Conservation (phyloP, 768 basidiomycete species). For the Mycena galericulata region DNA sequence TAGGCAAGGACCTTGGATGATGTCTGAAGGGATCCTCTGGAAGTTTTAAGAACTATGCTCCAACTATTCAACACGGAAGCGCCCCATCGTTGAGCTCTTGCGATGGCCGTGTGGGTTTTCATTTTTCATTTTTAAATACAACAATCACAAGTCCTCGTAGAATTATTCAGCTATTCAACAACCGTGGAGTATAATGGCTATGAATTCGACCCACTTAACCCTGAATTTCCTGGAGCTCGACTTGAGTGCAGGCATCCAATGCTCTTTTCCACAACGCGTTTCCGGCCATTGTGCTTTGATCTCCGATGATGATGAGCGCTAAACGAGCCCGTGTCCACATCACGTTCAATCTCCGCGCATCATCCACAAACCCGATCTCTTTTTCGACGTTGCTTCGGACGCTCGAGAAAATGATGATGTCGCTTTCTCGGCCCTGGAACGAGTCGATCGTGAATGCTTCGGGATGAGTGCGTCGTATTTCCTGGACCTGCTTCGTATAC, state of each 20-base stretch:
- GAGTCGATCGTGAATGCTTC: conserved; percentile 66
- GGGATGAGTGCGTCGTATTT: conserved; percentile 54
- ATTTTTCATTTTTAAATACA: too few species aligned
- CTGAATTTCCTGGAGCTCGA: conserved; percentile 17
- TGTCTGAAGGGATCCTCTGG: too few species aligned
- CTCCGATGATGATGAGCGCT: conserved; percentile 72
- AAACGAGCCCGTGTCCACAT: conserved; percentile 76
- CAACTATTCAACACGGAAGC: too few species aligned
- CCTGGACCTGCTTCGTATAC: conserved; percentile 67
- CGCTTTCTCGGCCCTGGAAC: conserved; percentile 77
- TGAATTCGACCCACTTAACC: too few species aligned
- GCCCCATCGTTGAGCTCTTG: too few species aligned
- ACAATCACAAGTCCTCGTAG: too few species aligned
- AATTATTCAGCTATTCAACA: too few species aligned
- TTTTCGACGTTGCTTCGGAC: conserved; percentile 70
- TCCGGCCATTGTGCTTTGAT: conserved; percentile 60
- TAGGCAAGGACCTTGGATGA: too few species aligned
- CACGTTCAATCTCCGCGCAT: conserved; percentile 71
- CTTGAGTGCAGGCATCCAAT: conserved; percentile 52
- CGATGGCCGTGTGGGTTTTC: too few species aligned
- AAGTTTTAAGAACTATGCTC: too few species aligned
- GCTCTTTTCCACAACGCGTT: conserved; percentile 67
- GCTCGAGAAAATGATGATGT: conserved; percentile 73
- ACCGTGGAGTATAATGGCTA: too few species aligned
- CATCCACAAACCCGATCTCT: conserved; percentile 76